Conservation (phyloP, 2,329 filamentous ascomycete species). For the Diplodia intermedia region DNA sequence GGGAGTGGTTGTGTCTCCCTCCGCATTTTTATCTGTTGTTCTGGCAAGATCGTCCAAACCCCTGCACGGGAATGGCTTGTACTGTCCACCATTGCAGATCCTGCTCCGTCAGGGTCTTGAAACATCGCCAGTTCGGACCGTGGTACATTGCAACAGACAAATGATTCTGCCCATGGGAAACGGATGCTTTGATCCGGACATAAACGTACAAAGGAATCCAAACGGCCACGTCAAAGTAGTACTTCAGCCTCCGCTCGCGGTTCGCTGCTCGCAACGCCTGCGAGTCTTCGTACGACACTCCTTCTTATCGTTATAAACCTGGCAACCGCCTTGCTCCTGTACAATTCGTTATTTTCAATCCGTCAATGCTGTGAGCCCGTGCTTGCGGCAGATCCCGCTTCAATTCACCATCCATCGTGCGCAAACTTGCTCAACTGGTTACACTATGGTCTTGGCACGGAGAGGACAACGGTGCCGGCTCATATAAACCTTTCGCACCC, state of each 20-base stretch:
- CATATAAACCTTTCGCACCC: not conserved
- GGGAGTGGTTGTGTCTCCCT: not conserved
- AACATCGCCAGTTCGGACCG: not conserved
- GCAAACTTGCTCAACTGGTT: conserved; percentile 19
- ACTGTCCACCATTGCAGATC: conserved; percentile 10
- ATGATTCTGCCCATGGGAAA: not conserved
- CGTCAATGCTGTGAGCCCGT: not conserved
- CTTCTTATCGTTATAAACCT: not conserved
- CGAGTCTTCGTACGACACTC: not conserved
- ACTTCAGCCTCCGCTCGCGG: not conserved
- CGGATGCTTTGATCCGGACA: not conserved
- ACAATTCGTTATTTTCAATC: not conserved
- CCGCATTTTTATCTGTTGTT: not conserved
- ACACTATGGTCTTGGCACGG: not conserved
- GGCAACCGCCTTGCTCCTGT: not conserved
- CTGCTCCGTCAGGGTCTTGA: not conserved
- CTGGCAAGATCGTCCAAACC: conserved; percentile 20
- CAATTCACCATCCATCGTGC: conserved; percentile 6
- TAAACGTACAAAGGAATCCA: not conserved
- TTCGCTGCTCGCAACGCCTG: not conserved
- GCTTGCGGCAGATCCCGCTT: not conserved
- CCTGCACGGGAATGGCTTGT: not conserved
- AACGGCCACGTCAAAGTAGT: not conserved
- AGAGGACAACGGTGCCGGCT: no score
- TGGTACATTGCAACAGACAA: not conserved